Evolutionary conservation across 2,329 filamentous ascomycete species (phyloP).

Genomic region (Sclerotinia glacialis): DNA sequence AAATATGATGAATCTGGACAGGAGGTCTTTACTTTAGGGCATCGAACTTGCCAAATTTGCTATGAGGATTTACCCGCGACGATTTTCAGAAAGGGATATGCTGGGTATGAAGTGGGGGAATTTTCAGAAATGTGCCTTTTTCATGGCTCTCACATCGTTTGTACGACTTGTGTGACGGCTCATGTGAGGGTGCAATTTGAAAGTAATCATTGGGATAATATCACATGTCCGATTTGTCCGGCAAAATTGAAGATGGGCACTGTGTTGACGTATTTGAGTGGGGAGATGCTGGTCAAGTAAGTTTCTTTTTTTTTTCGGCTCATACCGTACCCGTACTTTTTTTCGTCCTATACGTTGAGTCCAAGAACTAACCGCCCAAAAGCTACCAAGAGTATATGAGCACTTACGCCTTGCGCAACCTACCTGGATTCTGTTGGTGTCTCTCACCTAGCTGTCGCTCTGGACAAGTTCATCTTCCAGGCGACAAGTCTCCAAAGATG

Average conservation of each 20-base stretch:
- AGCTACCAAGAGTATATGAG: not conserved
- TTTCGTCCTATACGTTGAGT: too few relatives aligned
- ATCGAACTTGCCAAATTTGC: not conserved
- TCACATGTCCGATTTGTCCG: not conserved
- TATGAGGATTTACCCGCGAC: not conserved
- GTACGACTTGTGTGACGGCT: not conserved
- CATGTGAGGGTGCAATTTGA: not conserved
- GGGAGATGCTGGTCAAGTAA: not conserved
- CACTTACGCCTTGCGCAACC: not conserved
- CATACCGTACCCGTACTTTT: not conserved
- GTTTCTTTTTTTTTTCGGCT: not conserved
- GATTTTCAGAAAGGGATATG: not conserved
- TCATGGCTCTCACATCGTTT: not conserved
- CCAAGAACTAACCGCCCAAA: not conserved
- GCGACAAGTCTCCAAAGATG: not conserved
- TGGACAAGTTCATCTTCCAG: not conserved
- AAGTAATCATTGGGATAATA: not conserved
- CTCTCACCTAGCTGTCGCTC: not conserved
- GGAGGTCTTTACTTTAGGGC: not conserved
- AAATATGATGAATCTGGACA: not conserved
- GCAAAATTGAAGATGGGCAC: not conserved
- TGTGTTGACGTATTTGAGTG: not conserved
- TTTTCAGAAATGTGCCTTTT: not conserved
- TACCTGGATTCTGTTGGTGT: not conserved
- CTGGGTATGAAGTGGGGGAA: too few relatives aligned